Evolutionary conservation across 176 grass and related monocot species (phyloP), one percentile per base, ranked within the genome.

Genomic region (Carex pumila): DNA sequence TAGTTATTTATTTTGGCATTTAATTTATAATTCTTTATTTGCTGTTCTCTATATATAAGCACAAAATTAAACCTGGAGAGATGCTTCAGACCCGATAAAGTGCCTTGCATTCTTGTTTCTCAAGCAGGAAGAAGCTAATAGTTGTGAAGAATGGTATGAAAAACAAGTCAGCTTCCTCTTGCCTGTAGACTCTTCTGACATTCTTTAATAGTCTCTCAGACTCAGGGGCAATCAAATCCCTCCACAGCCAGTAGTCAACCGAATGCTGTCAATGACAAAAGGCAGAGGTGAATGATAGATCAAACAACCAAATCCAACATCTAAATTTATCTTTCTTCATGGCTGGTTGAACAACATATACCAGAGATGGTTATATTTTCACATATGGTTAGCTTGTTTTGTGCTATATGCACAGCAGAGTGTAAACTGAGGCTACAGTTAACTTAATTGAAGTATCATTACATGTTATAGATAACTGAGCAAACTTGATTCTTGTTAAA

Each of bases 161-260:
- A 90, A 95, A 99, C 61, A 99, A 83, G 47, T 99, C 89, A 8
- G 96, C 96, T 88, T 95, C 96, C 88, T 95, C 93, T 87, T 95
- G 93, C 43, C 12, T 65, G 37, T 84, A 81, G 84, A 95, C 91
- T 85, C 91, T 90, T 84, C 91, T 72, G 19, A 94, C 89, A 93
- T 86, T 90, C 88, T 95, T 95, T 81, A 99, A 13, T 65, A 87
- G 55, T 82, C 96, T 92, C 79, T 88, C 85, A 57, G 93, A 93
- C 79, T 93, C 91, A 72, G 93, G 91, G 29, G 91, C 88, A 90
- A 95, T 93, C 80, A 99, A 88, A 92, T 99, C 96, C 30, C 86
- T 92, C 96, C 96, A 99, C 11, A 99, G 80, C 96, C 96, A 99
- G 87, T 99, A 99, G 84, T 99, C 96, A 68, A 99, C 85, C 58